phyloP scores from a whole-genome alignment of 768 basidiomycete species.

The Kockovaella imperatae region DNA sequence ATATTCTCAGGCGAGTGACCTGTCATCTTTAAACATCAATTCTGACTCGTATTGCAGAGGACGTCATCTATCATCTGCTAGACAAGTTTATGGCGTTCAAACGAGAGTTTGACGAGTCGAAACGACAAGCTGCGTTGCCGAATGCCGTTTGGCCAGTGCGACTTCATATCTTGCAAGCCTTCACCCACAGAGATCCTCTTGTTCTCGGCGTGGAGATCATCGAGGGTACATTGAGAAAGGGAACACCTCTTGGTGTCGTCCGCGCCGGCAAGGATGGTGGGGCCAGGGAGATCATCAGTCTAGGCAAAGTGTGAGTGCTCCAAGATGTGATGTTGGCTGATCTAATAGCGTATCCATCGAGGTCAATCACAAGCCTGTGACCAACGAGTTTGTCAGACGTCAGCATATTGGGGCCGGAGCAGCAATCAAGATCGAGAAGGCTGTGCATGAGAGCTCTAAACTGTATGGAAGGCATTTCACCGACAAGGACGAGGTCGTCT shows the following conservation, averaged over 20 bases:
- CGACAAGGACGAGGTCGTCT: constrained; percentile 88
- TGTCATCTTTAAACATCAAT: background rate
- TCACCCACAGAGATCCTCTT: constrained; percentile 94
- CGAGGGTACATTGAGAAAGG: constrained; percentile 80
- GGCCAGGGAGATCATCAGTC: constrained; percentile 80
- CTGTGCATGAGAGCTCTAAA: constrained; percentile 87
- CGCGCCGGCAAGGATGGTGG: constrained; percentile 78
- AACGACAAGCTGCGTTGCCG: constrained; percentile 80
- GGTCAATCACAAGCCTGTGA: constrained; percentile 84
- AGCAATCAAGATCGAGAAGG: constrained; percentile 97
- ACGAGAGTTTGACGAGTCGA: constrained; percentile 82
- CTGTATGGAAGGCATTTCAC: constrained; percentile 80
- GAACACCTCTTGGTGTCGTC: constrained; percentile 91
- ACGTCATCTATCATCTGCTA: constrained; percentile 89
- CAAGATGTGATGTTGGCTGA: constrained; percentile 5
- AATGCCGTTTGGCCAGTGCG: constrained; percentile 96
- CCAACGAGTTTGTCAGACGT: constrained; percentile 92
- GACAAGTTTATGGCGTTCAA: constrained; percentile 95
- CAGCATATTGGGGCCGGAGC: constrained; percentile 91
- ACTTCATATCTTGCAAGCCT: constrained; percentile 84
- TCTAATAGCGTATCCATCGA: constrained; percentile 76
- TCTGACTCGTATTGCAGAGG: background rate
- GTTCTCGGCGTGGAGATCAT: constrained; percentile 94
- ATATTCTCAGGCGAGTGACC: constrained; percentile 73
- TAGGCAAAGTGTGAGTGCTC: constrained; percentile 79